Percentiles rank a stretch among this genome's conserved stretches.
Evolutionary conservation across 2,329 filamentous ascomycete species (phyloP).

Genomic region (Fusarium mundagurra): DNA sequence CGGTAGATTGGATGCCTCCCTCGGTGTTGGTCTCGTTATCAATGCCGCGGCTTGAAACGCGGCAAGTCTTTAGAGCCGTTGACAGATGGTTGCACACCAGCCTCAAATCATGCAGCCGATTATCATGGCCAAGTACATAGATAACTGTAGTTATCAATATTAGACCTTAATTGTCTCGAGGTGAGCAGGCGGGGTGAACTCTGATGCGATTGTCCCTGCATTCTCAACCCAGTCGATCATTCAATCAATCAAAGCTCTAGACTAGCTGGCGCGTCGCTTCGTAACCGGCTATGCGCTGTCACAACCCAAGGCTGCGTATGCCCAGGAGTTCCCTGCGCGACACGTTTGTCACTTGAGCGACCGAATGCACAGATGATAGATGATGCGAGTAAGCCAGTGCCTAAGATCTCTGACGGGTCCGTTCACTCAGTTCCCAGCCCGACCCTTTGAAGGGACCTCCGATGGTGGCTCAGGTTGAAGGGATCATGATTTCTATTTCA

Average conservation of each 20-base stretch:
- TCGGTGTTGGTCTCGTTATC: slow-evolving; percentile 17
- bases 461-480: slow-evolving; percentile 28
- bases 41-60: slow-evolving; percentile 33
- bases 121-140: not conserved
- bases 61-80: slow-evolving; percentile 24
- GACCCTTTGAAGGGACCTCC: slow-evolving; percentile 19
- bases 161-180: slow-evolving; percentile 1
- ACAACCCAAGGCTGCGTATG: slow-evolving; percentile 9
- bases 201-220: slow-evolving; percentile 29
- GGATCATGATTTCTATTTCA: slow-evolving; percentile 15
- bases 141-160: not conserved
- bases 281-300: slow-evolving; percentile 29
- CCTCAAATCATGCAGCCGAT: slow-evolving; percentile 22
- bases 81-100: not conserved
- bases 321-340: slow-evolving; percentile 39
- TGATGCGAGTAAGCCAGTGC: slow-evolving; percentile 30
- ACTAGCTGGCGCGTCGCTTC: slow-evolving; percentile 30
- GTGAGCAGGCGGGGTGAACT: slow-evolving; percentile 26
- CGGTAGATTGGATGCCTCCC: slow-evolving; percentile 31
- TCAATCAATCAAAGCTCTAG: slow-evolving; percentile 7
- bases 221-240: slow-evolving; percentile 7
- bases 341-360: slow-evolving; percentile 33
- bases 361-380: slow-evolving; percentile 33
- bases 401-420: slow-evolving; percentile 35
- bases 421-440: slow-evolving; percentile 22